phyloP scores from a whole-genome alignment of 768 basidiomycete species.

The Russula dissimulans region DNA sequence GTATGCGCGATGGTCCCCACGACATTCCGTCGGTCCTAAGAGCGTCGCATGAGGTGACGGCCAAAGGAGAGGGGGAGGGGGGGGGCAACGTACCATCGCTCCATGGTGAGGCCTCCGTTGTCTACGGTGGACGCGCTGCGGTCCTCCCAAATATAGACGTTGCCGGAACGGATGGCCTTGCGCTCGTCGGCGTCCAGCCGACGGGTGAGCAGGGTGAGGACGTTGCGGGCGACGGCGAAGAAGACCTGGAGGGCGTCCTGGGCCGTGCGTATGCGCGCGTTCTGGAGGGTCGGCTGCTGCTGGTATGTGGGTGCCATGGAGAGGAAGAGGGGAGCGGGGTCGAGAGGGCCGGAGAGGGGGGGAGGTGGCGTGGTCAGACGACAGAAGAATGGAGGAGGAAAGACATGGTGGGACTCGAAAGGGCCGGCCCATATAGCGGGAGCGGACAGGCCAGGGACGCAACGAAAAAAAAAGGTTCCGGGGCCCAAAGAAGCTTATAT shows the following conservation, averaged over 20 bases:
- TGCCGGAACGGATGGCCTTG: conserved; percentile 40
- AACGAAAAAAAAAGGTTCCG: conserved; percentile 16
- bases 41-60: neutral
- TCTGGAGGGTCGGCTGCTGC: conserved; percentile 67
- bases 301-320: conserved; percentile 28
- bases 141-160: conserved; percentile 63
- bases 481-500: conserved; percentile 21
- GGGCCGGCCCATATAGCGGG: conserved; percentile 12
- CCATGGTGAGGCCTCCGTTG: conserved; percentile 71
- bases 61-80: too few relatives aligned
- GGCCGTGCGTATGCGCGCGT: conserved; percentile 66
- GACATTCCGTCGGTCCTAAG: conserved; percentile 59
- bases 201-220: conserved; percentile 64
- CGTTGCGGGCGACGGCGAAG: conserved; percentile 52
- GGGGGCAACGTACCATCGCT: conserved; percentile 41
- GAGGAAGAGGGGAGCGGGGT: neutral
- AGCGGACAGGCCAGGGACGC: conserved; percentile 17
- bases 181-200: conserved; percentile 69
- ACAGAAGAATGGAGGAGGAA: conserved; percentile 6
- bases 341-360: too few relatives aligned
- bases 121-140: conserved; percentile 62
- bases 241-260: conserved; percentile 78
- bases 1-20: conserved; percentile 77
- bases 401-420: conserved; percentile 18
- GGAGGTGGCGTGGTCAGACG: too few relatives aligned